Evolutionary conservation across 306 rosid genomes (phyloP).

Genomic region (Gynostemma pentaphyllum): DNA sequence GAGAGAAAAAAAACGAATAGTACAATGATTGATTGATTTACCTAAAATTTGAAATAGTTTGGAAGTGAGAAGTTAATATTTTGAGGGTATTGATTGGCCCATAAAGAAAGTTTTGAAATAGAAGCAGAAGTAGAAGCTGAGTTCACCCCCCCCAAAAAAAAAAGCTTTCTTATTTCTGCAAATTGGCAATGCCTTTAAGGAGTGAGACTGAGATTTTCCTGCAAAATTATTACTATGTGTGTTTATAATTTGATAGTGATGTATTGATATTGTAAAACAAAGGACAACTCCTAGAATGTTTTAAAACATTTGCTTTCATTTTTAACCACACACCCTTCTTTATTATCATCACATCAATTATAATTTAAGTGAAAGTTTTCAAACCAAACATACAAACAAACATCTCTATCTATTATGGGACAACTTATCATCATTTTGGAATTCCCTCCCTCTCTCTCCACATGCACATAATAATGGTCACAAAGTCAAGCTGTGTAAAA

Average conservation of each 20-base stretch:
- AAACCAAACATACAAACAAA: neutral
- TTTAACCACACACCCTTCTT: neutral
- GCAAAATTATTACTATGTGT: too few relatives aligned
- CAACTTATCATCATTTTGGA: neutral
- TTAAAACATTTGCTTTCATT: neutral
- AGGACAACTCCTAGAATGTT: neutral
- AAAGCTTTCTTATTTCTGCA: too few relatives aligned
- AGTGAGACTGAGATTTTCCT: neutral
- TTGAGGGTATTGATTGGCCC: too few relatives aligned
- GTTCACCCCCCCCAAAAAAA: constrained; percentile 8
- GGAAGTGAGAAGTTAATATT: too few relatives aligned
- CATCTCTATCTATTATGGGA: neutral
- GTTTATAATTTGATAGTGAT: too few relatives aligned
- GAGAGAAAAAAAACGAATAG: neutral
- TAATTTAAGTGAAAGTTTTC: too few relatives aligned
- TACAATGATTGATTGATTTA: neutral
- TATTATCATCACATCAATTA: neutral
- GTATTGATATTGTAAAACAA: neutral
- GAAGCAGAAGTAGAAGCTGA: neutral
- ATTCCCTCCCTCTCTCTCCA: neutral
- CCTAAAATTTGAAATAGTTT: neutral
- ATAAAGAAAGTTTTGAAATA: neutral
- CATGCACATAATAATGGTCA: neutral
- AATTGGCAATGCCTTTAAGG: too few relatives aligned
- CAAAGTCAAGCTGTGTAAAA: constrained; percentile 3